Base-by-base conservation (phyloP, 164 flowering plant genomes). In the Hamamelis virginiana region DNA sequence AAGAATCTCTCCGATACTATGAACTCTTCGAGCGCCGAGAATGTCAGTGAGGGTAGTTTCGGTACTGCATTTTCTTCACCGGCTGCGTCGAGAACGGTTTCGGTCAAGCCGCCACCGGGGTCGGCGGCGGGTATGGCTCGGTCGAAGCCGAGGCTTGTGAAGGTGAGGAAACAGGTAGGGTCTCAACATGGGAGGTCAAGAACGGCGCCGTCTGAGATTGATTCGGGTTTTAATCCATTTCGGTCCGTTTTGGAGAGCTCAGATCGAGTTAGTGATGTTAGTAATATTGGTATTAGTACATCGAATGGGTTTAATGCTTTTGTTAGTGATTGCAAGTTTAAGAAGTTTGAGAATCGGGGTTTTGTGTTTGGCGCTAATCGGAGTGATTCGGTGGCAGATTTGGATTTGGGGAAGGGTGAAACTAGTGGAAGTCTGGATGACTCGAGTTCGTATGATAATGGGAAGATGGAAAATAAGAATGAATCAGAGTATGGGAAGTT, bases 131-230 rank as follows among this genome's bases (percentile, higher is more conserved):
- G 41, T 33, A 33, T 6, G 41, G 41, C 41, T 2, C 69, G 78
- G 60, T 21, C 75, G 62, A 75, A 71, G 64, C 85, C 81, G 59
- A 74, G 78, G 65, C 59, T 71, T 1, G 67, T 59, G 62, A 84
- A 81, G 78, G 5, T 74, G 72, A 77, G 79, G 74, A 78, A 66
- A 72, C 77, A 58, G 44, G 43, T 23, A 66, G 51, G 73, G 16
- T 51, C 33, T 62, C 66, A 25, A n/a, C 50, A 66, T 1, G 69
- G 69, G 53, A 72, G 48, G 68, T 9, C 69, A 15, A 69, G 61
- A 48, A 53, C 33, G 8, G 51, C 14, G 23, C 18, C 69, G 26
- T 44, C 56, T 12, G 69, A 51, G 61, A 38, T 14, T 0, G 68
- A 27, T 16, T 50, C 74, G 18, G 76, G 70, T 13, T 69, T 68